phyloP scores from a whole-genome alignment of 169 alveolate genomes.

The Cryptosporidium baileyi region DNA sequence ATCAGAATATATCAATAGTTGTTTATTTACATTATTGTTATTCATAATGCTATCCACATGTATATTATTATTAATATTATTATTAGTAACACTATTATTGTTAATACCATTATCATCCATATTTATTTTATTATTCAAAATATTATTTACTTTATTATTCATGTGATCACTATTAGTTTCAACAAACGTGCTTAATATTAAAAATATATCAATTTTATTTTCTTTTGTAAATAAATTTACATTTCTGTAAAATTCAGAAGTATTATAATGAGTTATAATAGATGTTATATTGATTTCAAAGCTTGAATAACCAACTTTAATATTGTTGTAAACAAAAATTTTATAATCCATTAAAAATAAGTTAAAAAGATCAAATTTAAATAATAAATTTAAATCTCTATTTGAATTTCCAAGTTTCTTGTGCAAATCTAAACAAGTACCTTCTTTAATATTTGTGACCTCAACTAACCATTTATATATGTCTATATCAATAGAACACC shows the following conservation, averaged over 20 bases:
- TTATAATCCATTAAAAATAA: constrained; percentile 51
- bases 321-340: background rate
- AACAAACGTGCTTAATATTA: constrained; percentile 5
- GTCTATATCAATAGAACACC: constrained; percentile 28
- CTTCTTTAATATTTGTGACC: background rate
- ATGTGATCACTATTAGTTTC: background rate
- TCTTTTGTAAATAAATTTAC: background rate
- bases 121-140: background rate
- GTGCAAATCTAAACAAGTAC: background rate
- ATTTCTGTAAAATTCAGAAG: background rate
- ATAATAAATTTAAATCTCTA: constrained; percentile 7
- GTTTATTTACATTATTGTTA: background rate
- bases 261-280: background rate
- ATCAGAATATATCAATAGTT: background rate
- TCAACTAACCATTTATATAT: background rate
- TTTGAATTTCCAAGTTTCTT: background rate
- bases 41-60: background rate
- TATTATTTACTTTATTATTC: background rate
- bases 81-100: background rate
- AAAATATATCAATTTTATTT: constrained; percentile 8
- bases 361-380: background rate
- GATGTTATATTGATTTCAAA: constrained; percentile 18
- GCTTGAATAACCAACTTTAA: constrained; percentile 54
- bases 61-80: background rate
- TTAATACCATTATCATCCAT: background rate